These are phyloP conservation scores for Tremella fuciformis DNA, from an alignment of 768 basidiomycete genomes.

Conservation along the genomic window DNA sequence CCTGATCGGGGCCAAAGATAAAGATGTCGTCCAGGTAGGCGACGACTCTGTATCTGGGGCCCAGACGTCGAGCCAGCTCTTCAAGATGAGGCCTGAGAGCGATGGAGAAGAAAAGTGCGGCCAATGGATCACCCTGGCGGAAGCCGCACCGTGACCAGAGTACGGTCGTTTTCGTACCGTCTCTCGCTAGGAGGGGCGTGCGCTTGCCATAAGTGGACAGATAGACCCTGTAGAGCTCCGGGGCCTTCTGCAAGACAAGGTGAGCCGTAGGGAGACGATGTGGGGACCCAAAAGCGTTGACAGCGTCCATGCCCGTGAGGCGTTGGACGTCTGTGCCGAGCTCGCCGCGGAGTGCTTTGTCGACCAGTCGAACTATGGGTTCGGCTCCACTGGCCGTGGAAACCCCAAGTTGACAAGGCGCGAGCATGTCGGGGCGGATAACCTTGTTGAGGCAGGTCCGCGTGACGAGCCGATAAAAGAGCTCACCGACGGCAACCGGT, in stretches of 20 bases:
- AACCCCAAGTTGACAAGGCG: conserved; percentile 20
- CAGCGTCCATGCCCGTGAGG: conserved; percentile 26
- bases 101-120: conserved; percentile 32
- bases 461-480: conserved; percentile 19
- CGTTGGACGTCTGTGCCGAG: conserved; percentile 12
- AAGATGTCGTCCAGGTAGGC: conserved; percentile 27
- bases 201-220: conserved; percentile 1
- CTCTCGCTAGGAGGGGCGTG: conserved; percentile 6
- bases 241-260: conserved; percentile 18
- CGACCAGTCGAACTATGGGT: conserved; percentile 16
- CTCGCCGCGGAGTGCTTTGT: conserved; percentile 17
- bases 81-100: conserved; percentile 11
- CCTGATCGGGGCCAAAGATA: conserved; percentile 1
- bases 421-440: conserved; percentile 4
- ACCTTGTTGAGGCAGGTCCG: conserved; percentile 13
- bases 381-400: conserved; percentile 22
- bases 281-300: conserved; percentile 36
- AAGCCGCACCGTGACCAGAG: conserved; percentile 25
- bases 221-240: conserved; percentile 12
- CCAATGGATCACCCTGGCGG: conserved; percentile 33
- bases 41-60: conserved; percentile 10
- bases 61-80: conserved; percentile 10
- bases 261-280: conserved; percentile 4
- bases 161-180: neutral
- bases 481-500: conserved; percentile 24